Base-by-base conservation (phyloP, 176 grass and related monocot species). In the Bromus sterilis region DNA sequence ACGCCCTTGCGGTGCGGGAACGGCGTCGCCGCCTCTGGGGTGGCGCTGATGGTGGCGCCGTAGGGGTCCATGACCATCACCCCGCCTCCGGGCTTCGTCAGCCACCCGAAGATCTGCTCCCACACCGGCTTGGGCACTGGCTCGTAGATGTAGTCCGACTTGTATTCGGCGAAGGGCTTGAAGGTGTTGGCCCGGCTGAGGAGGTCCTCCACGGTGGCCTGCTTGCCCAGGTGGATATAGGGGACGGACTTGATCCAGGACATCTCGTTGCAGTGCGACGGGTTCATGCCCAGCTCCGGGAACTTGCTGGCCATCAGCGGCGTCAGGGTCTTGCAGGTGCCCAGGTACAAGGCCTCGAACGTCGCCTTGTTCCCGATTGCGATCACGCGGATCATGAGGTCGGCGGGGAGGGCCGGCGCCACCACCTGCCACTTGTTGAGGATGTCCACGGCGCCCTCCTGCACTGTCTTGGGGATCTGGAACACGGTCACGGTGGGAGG, bases 341-440 rank as follows among this genome's bases (percentile, higher is more conserved):
- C 82, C 15, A 89, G 87, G 69, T 60, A 89, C 37, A 85, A 9
- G 4, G 59, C 46, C 30, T 80, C 32, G 70, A 89, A 84, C 21
- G 33, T 26, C 33, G 68, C 58, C 7, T 13, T 13, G 30, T 60
- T 21, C 36, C 60, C 48, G 1, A 4, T 4, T 8, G 48, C 48
- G 16, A 76, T 39, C n/a, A 72, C 5, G 39, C 82, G 78, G 69
- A 85, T 80, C 68, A 66, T 85, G 29, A 89, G 68, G 31, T 80
- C 70, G 4, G 76, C 87, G 71, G 56, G 77, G 20, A 85, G 31
- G 4, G 40, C 49, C 12, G 76, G 81, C 26, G 80, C 87, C 21
- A 89, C n/a, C 23, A 26, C 14, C 33, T 93, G 91, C 91, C 87
- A 93, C 57, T 81, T 87, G 25, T 71, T 58, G 21, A 86, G 12